phyloP scores from a whole-genome alignment of 2,329 filamentous ascomycete species.

The Neurospora sp. region DNA sequence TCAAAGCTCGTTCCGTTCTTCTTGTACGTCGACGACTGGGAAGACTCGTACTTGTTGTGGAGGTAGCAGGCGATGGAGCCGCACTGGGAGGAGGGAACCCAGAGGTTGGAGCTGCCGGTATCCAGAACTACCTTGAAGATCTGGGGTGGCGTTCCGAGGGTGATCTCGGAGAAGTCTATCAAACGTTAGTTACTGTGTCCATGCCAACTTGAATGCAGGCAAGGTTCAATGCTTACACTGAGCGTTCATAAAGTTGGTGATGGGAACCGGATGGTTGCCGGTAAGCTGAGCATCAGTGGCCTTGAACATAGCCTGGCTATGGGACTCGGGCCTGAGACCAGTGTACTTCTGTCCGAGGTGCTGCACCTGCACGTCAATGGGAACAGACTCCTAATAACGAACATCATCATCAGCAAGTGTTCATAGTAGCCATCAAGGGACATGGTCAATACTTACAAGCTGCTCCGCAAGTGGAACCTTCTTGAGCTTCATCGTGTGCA shows the following conservation, averaged over 20 bases:
- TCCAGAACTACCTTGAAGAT: constrained; percentile 97
- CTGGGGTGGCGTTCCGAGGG: constrained; percentile 84
- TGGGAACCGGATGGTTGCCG: constrained; percentile 68
- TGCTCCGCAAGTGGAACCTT: constrained; percentile 90
- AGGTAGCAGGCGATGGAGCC: constrained; percentile 96
- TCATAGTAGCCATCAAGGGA: not conserved
- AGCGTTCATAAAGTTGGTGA: constrained; percentile 97
- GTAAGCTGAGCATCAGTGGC: constrained; percentile 57
- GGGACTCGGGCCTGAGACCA: constrained; percentile 61
- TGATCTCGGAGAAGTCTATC: constrained; percentile 92
- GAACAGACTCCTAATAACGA: constrained; percentile 53
- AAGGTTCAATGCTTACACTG: constrained; percentile 61
- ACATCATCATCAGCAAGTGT: constrained; percentile 7
- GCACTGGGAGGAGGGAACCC: constrained; percentile 88
- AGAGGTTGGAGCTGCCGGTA: constrained; percentile 97
- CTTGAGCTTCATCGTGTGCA: constrained; percentile 96
- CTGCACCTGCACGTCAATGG: constrained; percentile 71
- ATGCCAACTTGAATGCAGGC: not conserved
- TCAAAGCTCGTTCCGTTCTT: constrained; percentile 86
- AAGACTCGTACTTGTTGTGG: constrained; percentile 92
- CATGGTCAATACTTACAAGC: constrained; percentile 53
- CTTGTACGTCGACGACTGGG: constrained; percentile 80
- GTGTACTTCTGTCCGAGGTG: constrained; percentile 94
- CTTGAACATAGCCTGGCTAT: constrained; percentile 71
- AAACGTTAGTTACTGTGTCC: constrained; percentile 4